Evolutionary conservation across 371 early-diverging fungal genomes (phyloP).

Genomic region (Actinomortierella wolfii): DNA sequence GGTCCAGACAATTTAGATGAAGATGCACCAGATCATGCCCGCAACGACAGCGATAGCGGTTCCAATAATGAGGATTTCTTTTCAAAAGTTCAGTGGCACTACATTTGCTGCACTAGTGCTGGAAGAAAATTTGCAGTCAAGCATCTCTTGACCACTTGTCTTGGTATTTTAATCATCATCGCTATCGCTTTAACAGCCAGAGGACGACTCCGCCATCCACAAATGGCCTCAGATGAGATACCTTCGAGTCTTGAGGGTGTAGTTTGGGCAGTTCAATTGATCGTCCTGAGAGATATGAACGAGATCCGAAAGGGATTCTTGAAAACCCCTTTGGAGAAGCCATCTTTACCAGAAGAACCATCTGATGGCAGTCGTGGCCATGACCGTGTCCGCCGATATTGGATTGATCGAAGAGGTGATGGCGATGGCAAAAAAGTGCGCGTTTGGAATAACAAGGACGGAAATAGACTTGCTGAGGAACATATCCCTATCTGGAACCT

Average conservation of each 20-base stretch:
- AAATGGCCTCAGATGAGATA: conserved; percentile 17
- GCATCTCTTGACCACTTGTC: conserved; percentile 3
- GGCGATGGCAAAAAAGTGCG: conserved; percentile 12
- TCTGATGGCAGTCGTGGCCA: too few relatives aligned
- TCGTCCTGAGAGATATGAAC: conserved; percentile 20
- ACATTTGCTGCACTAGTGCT: conserved; percentile 7
- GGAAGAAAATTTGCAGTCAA: conserved; percentile 11
- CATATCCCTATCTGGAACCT: conserved; percentile 21
- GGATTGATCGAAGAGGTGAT: neutral
- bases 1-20: too few relatives aligned
- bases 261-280: conserved; percentile 23
- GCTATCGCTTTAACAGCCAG: conserved; percentile 27
- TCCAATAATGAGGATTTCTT: too few relatives aligned
- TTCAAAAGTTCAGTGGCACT: conserved; percentile 12
- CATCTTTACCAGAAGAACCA: too few relatives aligned
- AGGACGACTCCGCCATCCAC: conserved; percentile 10
- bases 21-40: too few relatives aligned
- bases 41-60: neutral
- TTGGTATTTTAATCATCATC: conserved; percentile 23
- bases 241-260: conserved; percentile 16
- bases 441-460: conserved; percentile 11
- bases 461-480: too few relatives aligned
- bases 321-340: neutral
- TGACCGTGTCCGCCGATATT: neutral
- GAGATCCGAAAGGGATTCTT: too few relatives aligned